phyloP scores from a whole-genome alignment of 2,329 filamentous ascomycete genomes.

The Ambrosiella beaveri region DNA sequence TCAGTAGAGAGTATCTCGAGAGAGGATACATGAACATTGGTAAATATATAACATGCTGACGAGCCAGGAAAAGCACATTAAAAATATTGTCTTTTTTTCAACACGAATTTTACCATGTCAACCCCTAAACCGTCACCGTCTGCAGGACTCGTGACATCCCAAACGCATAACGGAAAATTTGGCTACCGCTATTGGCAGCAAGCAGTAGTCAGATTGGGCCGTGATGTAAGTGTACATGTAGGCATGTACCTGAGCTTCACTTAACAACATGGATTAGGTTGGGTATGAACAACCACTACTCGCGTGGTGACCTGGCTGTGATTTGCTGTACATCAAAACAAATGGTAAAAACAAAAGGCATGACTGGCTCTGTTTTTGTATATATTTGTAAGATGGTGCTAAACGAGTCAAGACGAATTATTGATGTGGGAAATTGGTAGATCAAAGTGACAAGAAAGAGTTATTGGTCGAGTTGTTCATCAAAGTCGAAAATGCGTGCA shows the following conservation, averaged over 20 bases:
- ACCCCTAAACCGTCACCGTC: not conserved
- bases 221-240: conserved; percentile 1
- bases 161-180: not conserved
- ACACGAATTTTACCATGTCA: not conserved
- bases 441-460: too few species aligned
- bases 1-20: not conserved
- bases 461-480: too few species aligned
- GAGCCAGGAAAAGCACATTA: too few species aligned
- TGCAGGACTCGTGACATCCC: not conserved
- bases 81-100: too few species aligned
- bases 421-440: too few species aligned
- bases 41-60: not conserved
- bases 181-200: not conserved
- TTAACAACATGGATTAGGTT: not conserved
- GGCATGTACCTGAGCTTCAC: not conserved
- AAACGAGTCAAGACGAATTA: too few species aligned
- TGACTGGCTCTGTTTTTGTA: not conserved
- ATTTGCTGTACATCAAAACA: not conserved
- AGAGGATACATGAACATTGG: not conserved
- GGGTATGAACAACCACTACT: not conserved
- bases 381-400: too few species aligned
- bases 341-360: not conserved
- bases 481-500: too few species aligned
- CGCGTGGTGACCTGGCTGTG: not conserved
- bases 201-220: not conserved